These are phyloP conservation scores for Zopfochytrium polystomum DNA, from an alignment of 371 early-diverging fungal genomes.

Conservation along the genomic window DNA sequence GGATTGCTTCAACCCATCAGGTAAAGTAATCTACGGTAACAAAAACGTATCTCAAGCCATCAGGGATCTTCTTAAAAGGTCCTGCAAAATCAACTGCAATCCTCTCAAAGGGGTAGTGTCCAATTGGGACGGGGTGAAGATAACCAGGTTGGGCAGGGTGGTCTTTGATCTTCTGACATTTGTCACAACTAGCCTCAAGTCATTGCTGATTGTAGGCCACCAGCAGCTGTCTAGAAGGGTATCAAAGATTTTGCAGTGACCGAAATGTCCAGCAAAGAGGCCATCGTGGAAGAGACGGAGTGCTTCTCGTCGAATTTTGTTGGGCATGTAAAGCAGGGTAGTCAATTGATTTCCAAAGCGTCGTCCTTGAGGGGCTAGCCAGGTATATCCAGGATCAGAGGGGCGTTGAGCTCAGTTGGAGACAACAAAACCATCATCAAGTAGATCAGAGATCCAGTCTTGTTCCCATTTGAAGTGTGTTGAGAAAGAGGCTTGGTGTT, in stretches of 20 bases:
- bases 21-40: slow-evolving; percentile 8
- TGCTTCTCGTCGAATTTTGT: not conserved
- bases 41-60: slow-evolving; percentile 10
- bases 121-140: slow-evolving; percentile 13
- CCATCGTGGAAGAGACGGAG: slow-evolving; percentile 12
- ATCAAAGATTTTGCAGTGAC: not conserved
- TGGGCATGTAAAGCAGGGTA: slow-evolving; percentile 15
- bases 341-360: too few relatives aligned
- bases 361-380: too few relatives aligned
- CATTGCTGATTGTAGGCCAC: slow-evolving; percentile 15
- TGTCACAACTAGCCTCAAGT: not conserved
- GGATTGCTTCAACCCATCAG: too few relatives aligned
- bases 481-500: too few relatives aligned
- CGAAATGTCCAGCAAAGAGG: slow-evolving; percentile 14
- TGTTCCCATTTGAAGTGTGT: too few relatives aligned
- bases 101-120: slow-evolving; percentile 6
- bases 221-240: slow-evolving; percentile 14
- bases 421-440: too few relatives aligned
- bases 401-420: too few relatives aligned
- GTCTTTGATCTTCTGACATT: slow-evolving; percentile 9
- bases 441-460: too few relatives aligned
- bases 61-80: not conserved
- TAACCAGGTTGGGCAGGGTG: not conserved
- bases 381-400: too few relatives aligned
- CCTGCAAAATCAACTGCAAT: slow-evolving; percentile 12